Evolutionary conservation across 2,329 filamentous ascomycete species (phyloP), one percentile per base, ranked within the genome.

Genomic region (Fusarium xylarioides): DNA sequence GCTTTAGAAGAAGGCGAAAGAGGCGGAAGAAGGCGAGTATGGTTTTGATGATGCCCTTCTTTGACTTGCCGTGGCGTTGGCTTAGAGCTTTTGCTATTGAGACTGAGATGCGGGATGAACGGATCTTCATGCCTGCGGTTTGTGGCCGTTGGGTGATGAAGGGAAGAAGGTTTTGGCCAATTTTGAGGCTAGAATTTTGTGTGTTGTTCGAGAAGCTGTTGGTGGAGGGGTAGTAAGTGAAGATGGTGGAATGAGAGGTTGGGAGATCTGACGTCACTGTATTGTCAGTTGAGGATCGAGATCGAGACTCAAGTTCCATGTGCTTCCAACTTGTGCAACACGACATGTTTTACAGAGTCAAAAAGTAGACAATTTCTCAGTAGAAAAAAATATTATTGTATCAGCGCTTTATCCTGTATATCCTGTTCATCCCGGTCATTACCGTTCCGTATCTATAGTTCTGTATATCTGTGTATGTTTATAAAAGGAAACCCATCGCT

Each of bases 81-180:
- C 89, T 81, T 5, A 86, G 76, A 6, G 88, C 89, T 38, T 87
- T 87, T 18, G 90, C 79, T 4, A 91, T 82, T 30, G 88, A 90
- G 7, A 88, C 88, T 0, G 90, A 90, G 21, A 91, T 84, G 4
- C 88, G 76, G 8, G 74, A 75, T 19, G 79, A 75, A 42, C 79
- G 79, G 26, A 81, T 81, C 68, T 79, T 76, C 80, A 81, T 81
- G n/a, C 30, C 40, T 40, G 35, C 43, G 35, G 18, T 30, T 16
- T 16, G 28, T 49, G 26, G 37, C 40, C 52, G 42, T 38, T 26
- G 12, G 34, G 11, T 21, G 23, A 28, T 21, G 37, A 10, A 42
- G 9, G 30, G 32, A n/a, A 42, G 28, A n/a, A 37, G 40, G 14
- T 14, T 37, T 58, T 26, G 50, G 32, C 61, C 54, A 40, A 44